Conservation (phyloP, 805 yeast species). For the Wickerhamomyces ciferrii region DNA sequence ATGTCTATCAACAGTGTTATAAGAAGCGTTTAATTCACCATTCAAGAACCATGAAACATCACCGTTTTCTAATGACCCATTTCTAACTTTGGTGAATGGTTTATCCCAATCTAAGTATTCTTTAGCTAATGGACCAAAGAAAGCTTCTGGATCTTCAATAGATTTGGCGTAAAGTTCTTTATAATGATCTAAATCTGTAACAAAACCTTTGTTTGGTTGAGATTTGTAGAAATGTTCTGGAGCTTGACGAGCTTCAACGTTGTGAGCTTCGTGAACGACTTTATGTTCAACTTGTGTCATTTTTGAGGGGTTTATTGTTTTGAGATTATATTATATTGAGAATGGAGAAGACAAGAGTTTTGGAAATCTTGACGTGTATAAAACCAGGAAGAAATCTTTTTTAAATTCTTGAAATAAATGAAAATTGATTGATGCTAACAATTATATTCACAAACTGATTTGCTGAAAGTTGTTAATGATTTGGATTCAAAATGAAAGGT, state of each 20-base stretch:
- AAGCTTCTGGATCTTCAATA: conserved; percentile 70
- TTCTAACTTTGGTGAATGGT: conserved; percentile 54
- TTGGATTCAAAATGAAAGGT: neutral
- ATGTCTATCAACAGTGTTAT: conserved; percentile 94
- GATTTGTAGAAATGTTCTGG: conserved; percentile 35
- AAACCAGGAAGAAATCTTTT: neutral
- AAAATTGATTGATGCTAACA: too few relatives aligned
- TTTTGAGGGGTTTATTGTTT: neutral
- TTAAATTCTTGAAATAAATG: too few relatives aligned
- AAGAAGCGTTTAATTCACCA: conserved; percentile 89
- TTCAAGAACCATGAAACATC: conserved; percentile 92
- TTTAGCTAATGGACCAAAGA: conserved; percentile 75
- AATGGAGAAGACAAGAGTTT: neutral
- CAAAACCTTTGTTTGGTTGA: conserved; percentile 29
- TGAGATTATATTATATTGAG: neutral
- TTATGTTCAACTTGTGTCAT: conserved; percentile 18
- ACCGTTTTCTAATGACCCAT: conserved; percentile 65
- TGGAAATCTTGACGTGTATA: neutral
- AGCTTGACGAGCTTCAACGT: conserved; percentile 23
- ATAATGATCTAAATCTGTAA: conserved; percentile 54
- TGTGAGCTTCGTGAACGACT: conserved; percentile 35
- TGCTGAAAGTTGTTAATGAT: neutral
- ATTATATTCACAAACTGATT: too few relatives aligned
- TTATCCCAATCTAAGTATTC: conserved; percentile 75
- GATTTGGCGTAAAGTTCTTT: conserved; percentile 65